Evolutionary conservation across 2,329 filamentous ascomycete genomes (phyloP), one percentile per base, ranked within the genome.

Genomic region (Colletotrichum gloeosporioides): DNA sequence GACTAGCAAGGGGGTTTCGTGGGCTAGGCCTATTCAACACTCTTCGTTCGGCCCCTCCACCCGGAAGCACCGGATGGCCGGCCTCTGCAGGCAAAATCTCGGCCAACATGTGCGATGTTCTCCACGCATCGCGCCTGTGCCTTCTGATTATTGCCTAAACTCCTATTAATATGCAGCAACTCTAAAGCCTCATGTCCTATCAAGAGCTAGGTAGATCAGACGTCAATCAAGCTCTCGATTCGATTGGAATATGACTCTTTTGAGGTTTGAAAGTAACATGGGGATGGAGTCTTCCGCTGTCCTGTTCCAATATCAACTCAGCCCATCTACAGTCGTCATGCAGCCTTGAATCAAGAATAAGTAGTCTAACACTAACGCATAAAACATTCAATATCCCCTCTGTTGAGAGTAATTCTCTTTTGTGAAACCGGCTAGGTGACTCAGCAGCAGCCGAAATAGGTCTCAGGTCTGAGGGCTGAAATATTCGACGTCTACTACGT

Each of bases 401-500:
- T 18, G 0, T 22, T 13, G 55, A 6, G 15, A 12, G 16, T 10
- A 16, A 0, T 0, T 27, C 7, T 59, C 25, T 29, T 18, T 12
- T 7, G 3, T 18, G 2, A 29, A 59, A 29, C 3, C 25, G 15
- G 15, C 8, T 59, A 10, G 25, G 27, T 31, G 55, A 59, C 55
- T 59, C 55, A 59, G 25, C 55, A 59, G 8, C 27, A 6, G 2
- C 22, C 55, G 15, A 59, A 16, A 31, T 16, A 27, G 55, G 55
- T 59, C 27, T 59, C 55, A 27, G 55, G 55, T 59, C 55, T 59
- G 55, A 59, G 55, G 55, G 55, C 55, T 6, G 55, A 0, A 59
- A 59, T 59, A 59, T 3, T 53, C 13, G n/a, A 53, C 44, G 44
- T 53, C 44, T 22, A 53, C 44, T 53, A 53, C 44, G 44, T 53